Conservation (phyloP, 2,329 filamentous ascomycete genomes). For the Xylaria sp. region DNA sequence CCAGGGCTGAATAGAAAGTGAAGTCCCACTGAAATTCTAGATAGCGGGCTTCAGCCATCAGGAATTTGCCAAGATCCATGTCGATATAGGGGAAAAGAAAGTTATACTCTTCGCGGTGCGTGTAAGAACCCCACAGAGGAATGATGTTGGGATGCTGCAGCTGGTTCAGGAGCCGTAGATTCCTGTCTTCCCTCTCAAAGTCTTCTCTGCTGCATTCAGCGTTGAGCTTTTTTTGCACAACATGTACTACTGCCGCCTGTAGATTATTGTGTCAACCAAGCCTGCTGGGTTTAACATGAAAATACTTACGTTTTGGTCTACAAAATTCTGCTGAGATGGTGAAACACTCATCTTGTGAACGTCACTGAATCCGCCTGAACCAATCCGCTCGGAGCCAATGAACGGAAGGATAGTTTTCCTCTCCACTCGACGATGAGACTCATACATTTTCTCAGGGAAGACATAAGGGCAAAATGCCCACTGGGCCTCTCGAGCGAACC, state of each 20-base stretch:
- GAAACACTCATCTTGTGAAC: slow-evolving; percentile 7
- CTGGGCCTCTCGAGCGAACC: slow-evolving; percentile 1
- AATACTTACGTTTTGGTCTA: not conserved
- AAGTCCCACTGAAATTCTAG: slow-evolving; percentile 9
- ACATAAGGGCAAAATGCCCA: slow-evolving; percentile 12
- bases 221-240: not conserved
- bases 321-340: slow-evolving; percentile 12
- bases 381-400: slow-evolving; percentile 5
- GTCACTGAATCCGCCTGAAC: not conserved
- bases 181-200: not conserved
- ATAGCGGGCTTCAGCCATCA: not conserved
- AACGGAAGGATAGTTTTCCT: slow-evolving; percentile 6
- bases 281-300: not conserved
- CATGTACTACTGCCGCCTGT: not conserved
- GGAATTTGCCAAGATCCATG: not conserved
- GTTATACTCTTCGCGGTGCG: not conserved
- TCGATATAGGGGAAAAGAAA: slow-evolving; percentile 20
- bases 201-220: not conserved
- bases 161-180: slow-evolving; percentile 21
- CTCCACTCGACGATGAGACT: not conserved
- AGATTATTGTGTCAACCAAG: not conserved
- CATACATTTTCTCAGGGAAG: not conserved
- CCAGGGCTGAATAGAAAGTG: slow-evolving; percentile 18
- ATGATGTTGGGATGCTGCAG: slow-evolving; percentile 23
- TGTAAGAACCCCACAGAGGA: slow-evolving; percentile 11